A percentile compares a stretch with the other conserved stretches of the same genome.
Evolutionary conservation across 352 stramenopile species (phyloP).

Genomic region (Globisporangium paddicum): DNA sequence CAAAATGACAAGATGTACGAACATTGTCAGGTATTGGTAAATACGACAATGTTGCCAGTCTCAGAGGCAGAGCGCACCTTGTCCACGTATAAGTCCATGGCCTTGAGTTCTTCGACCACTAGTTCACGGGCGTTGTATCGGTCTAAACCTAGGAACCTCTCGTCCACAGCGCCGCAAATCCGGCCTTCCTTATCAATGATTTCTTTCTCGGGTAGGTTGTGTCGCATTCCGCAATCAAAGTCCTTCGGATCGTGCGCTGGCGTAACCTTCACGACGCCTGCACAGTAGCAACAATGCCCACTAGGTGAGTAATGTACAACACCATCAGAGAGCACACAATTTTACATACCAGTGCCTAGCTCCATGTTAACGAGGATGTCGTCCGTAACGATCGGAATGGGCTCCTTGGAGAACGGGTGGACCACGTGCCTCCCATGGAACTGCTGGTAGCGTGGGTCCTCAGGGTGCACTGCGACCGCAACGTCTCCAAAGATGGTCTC

Average conservation of each 20-base stretch:
- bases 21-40: background rate
- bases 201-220: constrained; percentile 83
- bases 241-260: constrained; percentile 99
- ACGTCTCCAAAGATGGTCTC: constrained; percentile 99
- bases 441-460: constrained; percentile 92
- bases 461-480: constrained; percentile 96
- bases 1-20: background rate
- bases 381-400: constrained; percentile 96
- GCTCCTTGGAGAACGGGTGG: constrained; percentile 90
- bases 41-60: constrained; percentile 17
- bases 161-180: constrained; percentile 68
- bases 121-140: constrained; percentile 91
- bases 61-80: constrained; percentile 66
- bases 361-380: constrained; percentile 97
- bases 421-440: constrained; percentile 95
- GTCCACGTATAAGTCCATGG: constrained; percentile 87
- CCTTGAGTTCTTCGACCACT: constrained; percentile 91
- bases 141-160: constrained; percentile 92
- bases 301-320: background rate
- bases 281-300: background rate
- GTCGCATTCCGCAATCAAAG: constrained; percentile 97
- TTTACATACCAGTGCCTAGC: constrained; percentile 93
- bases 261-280: constrained; percentile 94
- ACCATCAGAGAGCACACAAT: background rate
- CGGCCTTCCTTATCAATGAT: constrained; percentile 74